A percentile compares a stretch with the other conserved stretches of the same genome.
Evolutionary conservation across 2,329 filamentous ascomycete genomes (phyloP).

Genomic region (Trichoderma sp.): DNA sequence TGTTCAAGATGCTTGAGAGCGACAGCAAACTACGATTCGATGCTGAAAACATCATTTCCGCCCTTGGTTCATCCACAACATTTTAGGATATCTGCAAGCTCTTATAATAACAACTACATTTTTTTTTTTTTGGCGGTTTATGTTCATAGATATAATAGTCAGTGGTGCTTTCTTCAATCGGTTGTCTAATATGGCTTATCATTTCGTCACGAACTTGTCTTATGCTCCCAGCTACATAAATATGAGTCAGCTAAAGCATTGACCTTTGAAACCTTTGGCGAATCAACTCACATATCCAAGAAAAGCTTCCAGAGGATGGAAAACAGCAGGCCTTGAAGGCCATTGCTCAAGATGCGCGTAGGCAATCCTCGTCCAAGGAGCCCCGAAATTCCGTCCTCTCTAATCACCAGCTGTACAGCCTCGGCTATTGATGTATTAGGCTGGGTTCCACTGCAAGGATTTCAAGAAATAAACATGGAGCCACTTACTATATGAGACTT

Average conservation of each 20-base stretch:
- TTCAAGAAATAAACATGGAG: rapidly evolving
- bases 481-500: constrained; percentile 48
- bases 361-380: constrained; percentile 49
- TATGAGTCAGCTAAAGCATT: neutral
- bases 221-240: constrained; percentile 3
- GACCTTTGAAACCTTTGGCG: neutral
- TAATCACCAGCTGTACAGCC: constrained; percentile 44
- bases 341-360: constrained; percentile 52
- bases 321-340: constrained; percentile 49
- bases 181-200: no score
- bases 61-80: no score
- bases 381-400: constrained; percentile 45
- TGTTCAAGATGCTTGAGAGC: neutral
- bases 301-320: constrained; percentile 54
- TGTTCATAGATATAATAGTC: no score
- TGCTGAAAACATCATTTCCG: neutral
- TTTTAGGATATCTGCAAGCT: no score
- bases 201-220: constrained; percentile 4
- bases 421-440: constrained; percentile 37
- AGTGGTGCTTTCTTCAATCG: no score
- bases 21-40: neutral
- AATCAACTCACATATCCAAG: constrained; percentile 46
- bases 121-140: no score
- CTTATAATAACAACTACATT: no score
- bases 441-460: neutral